phyloP scores from a whole-genome alignment of 257 asterid species.

The Solanum lignicaule region DNA sequence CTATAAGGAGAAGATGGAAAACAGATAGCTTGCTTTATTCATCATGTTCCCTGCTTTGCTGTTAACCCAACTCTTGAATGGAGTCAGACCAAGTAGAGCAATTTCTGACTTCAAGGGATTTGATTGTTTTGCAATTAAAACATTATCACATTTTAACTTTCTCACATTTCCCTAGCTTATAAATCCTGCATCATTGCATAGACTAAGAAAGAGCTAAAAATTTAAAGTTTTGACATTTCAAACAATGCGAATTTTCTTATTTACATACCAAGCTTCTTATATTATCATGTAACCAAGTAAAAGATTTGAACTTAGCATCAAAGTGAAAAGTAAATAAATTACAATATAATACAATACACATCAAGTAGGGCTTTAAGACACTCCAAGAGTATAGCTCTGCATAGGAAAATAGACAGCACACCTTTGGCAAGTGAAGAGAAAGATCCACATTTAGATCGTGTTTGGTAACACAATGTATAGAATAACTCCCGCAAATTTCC shows the following conservation, averaged over 20 bases:
- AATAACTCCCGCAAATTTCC: constrained; percentile 81
- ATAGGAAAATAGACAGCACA: constrained; percentile 5
- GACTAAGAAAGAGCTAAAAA: background rate
- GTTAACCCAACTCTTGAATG: background rate
- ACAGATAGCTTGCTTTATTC: background rate
- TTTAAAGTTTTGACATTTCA: background rate
- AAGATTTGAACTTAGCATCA: background rate
- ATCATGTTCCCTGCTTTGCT: background rate
- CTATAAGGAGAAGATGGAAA: background rate
- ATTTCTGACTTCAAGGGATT: background rate
- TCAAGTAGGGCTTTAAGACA: background rate
- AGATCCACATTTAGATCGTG: constrained; percentile 75
- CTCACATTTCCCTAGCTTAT: background rate
- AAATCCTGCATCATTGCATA: background rate
- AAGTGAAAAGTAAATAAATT: background rate
- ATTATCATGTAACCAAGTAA: background rate
- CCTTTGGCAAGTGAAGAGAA: constrained; percentile 83
- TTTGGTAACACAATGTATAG: constrained; percentile 50
- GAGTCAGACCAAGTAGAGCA: background rate
- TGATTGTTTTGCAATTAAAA: background rate
- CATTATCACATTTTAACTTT: background rate
- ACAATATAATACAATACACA: background rate
- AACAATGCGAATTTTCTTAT: background rate
- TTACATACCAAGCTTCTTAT: background rate
- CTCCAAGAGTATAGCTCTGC: background rate